Evolutionary conservation across 73 alveolate species (phyloP).

Genomic region (Paramecium primaurelia): DNA sequence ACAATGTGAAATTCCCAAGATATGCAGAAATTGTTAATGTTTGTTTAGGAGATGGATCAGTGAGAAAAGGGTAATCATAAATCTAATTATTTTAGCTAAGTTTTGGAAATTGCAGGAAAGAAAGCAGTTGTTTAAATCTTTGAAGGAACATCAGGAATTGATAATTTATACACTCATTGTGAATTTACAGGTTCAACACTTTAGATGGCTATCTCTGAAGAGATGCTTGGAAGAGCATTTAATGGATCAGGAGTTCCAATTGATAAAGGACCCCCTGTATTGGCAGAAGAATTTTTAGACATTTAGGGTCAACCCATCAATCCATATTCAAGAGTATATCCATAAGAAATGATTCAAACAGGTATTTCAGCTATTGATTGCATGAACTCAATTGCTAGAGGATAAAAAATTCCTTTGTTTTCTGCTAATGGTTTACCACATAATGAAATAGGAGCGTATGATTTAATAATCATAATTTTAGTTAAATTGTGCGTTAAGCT

Average conservation of each 20-base stretch:
- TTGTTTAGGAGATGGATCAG: constrained; percentile 97
- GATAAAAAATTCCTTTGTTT: constrained; percentile 99
- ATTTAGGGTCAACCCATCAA: constrained; percentile 99
- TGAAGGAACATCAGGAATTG: constrained; percentile 99
- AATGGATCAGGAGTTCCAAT: constrained; percentile 99
- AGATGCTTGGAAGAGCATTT: constrained; percentile 99
- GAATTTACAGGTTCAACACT: constrained; percentile 99
- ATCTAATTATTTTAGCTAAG: constrained; percentile 67
- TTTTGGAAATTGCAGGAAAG: constrained; percentile 98
- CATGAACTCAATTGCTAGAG: constrained; percentile 99
- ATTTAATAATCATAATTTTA: background rate
- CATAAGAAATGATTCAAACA: constrained; percentile 98
- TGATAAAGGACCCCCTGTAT: constrained; percentile 99
- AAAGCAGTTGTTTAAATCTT: constrained; percentile 98
- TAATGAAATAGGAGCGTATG: constrained; percentile 98
- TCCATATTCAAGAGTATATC: constrained; percentile 96
- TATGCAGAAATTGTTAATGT: constrained; percentile 97
- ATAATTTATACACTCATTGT: constrained; percentile 91
- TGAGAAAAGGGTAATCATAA: constrained; percentile 87
- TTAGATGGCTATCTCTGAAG: constrained; percentile 98
- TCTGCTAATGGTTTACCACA: constrained; percentile 97
- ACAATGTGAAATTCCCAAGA: constrained; percentile 99
- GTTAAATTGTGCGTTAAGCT: constrained; percentile 99
- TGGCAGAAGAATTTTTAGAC: constrained; percentile 99
- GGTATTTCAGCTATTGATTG: constrained; percentile 99